Percentiles rank a stretch among this genome's conserved stretches.
These are phyloP conservation scores for Nelumbo lutea DNA, from an alignment of 164 flowering plant genomes.

Conservation along the genomic window DNA sequence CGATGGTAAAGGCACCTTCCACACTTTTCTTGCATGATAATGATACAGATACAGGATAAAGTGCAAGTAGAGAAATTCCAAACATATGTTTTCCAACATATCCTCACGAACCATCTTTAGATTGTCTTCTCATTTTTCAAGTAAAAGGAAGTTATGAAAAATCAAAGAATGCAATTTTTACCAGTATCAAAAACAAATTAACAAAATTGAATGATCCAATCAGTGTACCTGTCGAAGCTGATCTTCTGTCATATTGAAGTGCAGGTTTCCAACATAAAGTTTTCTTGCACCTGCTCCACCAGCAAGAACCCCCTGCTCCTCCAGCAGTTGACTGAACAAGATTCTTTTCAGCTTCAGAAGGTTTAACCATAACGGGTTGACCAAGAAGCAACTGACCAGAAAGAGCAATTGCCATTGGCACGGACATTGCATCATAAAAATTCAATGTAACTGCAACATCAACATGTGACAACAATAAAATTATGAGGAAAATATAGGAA, in stretches of 20 bases:
- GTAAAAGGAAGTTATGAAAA: too few species aligned
- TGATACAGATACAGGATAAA: too few species aligned
- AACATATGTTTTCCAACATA: too few species aligned
- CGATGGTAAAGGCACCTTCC: too few species aligned
- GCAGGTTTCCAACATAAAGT: slow-evolving; percentile 88
- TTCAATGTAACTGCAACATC: slow-evolving; percentile 55
- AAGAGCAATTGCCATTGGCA: slow-evolving; percentile 93
- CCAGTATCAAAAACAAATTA: too few species aligned
- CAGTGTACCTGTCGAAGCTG: slow-evolving; percentile 71
- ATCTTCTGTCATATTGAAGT: slow-evolving; percentile 86
- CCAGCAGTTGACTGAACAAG: slow-evolving; percentile 79
- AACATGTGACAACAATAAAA: not conserved
- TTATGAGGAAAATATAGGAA: too few species aligned
- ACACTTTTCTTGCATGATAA: too few species aligned
- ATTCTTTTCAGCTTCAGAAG: slow-evolving; percentile 91
- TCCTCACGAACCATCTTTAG: too few species aligned
- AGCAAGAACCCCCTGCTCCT: slow-evolving; percentile 33
- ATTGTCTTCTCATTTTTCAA: too few species aligned
- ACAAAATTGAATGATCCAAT: not conserved
- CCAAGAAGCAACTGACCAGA: slow-evolving; percentile 89
- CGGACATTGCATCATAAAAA: slow-evolving; percentile 90
- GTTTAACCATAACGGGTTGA: slow-evolving; percentile 92
- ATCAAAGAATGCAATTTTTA: too few species aligned
- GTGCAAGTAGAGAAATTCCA: too few species aligned
- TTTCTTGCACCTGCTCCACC: slow-evolving; percentile 70